Conservation (phyloP, 495 filamentous ascomycete genomes). For the Antarctomyces pellizariae region DNA sequence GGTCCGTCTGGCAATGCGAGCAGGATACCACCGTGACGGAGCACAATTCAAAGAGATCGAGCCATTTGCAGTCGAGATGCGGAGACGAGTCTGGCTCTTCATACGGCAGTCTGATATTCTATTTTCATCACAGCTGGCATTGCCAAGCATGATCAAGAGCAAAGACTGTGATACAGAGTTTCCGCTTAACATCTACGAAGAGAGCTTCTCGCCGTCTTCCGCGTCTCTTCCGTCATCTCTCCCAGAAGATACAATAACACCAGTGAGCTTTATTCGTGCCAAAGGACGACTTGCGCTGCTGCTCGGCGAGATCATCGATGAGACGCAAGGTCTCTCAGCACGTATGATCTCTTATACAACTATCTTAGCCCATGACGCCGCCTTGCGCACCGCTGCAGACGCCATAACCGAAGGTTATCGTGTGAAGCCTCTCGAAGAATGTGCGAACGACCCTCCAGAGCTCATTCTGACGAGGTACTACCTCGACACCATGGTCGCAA, state of each 20-base stretch:
- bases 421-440: conserved; percentile 50
- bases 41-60: conserved; percentile 62
- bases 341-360: conserved; percentile 48
- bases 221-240: conserved; percentile 54
- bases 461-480: conserved; percentile 66
- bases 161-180: conserved; percentile 68
- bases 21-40: conserved; percentile 89
- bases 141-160: conserved; percentile 72
- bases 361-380: conserved; percentile 48
- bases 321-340: no score
- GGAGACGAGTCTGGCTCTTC: conserved; percentile 70
- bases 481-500: conserved; percentile 62
- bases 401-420: conserved; percentile 39
- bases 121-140: conserved; percentile 75
- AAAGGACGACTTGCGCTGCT: conserved; percentile 42
- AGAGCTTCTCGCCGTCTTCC: conserved; percentile 67
- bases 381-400: conserved; percentile 42
- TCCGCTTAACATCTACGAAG: conserved; percentile 80
- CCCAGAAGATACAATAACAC: conserved; percentile 55
- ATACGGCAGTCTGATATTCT: conserved; percentile 61
- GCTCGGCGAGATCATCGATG: conserved; percentile 36
- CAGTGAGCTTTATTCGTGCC: conserved; percentile 68
- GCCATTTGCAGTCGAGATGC: conserved; percentile 80
- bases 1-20: conserved; percentile 67
- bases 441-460: conserved; percentile 44